Conservation (phyloP, 495 filamentous ascomycete genomes). For the Aspergillus heteromorphus region DNA sequence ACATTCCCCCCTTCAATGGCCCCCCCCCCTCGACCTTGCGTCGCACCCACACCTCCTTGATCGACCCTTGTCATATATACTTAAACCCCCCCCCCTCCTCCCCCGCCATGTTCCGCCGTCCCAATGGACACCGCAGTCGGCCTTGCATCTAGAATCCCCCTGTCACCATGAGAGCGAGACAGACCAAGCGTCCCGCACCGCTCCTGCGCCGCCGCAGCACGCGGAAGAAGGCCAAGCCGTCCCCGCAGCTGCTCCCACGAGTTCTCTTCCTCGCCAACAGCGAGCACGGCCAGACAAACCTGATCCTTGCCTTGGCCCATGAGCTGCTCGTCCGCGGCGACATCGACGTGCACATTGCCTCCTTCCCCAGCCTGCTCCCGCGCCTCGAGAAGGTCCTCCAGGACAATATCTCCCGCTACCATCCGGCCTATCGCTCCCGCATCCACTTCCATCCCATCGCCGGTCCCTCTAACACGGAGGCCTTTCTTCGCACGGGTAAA, state of each 20-base stretch:
- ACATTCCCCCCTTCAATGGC: not conserved
- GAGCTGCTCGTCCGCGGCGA: slow-evolving; percentile 36
- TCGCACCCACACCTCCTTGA: too few species aligned
- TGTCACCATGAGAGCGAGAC: not conserved
- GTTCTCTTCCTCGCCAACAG: slow-evolving; percentile 45
- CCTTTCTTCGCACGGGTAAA: slow-evolving; percentile 24
- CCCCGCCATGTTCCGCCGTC: not conserved
- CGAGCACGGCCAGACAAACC: slow-evolving; percentile 48
- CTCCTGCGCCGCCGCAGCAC: not conserved
- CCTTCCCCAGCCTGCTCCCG: slow-evolving; percentile 29
- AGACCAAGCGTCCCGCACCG: not conserved
- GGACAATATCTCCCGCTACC: slow-evolving; percentile 12
- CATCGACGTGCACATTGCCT: slow-evolving; percentile 45
- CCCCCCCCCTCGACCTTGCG: too few species aligned
- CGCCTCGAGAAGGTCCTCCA: slow-evolving; percentile 18
- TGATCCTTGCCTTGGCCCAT: slow-evolving; percentile 42
- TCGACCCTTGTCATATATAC: not conserved
- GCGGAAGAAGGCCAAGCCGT: not conserved
- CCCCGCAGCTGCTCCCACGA: not conserved
- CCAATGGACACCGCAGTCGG: not conserved
- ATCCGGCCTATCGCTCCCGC: slow-evolving; percentile 13
- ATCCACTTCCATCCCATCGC: slow-evolving; percentile 32
- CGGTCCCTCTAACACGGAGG: slow-evolving; percentile 29
- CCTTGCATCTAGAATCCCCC: not conserved
- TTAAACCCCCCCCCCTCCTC: too few species aligned